Conservation (phyloP, 139 green algal genomes). For the Chlamydomonas incerta region DNA sequence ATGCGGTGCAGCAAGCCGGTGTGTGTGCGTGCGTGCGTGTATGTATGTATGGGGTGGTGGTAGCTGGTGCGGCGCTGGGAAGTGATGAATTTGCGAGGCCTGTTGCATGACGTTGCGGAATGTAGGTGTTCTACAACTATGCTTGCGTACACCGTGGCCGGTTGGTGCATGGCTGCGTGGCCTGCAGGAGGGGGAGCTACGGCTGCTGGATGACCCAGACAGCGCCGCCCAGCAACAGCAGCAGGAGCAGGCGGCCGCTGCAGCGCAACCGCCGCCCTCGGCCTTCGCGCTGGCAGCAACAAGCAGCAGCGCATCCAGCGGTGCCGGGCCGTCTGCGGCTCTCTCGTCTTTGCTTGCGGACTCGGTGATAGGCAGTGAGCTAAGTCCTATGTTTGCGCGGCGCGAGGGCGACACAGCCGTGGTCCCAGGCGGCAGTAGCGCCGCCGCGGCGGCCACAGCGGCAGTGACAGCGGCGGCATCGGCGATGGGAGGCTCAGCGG, state of each 20-base stretch:
- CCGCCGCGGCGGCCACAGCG: not conserved
- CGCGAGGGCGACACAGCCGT: not conserved
- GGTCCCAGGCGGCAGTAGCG: too few relatives aligned
- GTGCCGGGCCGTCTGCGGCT: not conserved
- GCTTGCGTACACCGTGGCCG: too few relatives aligned
- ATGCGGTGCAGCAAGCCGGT: too few relatives aligned
- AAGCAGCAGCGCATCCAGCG: too few relatives aligned
- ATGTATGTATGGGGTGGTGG: not conserved
- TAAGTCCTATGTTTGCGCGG: not conserved
- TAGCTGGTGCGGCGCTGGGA: too few relatives aligned
- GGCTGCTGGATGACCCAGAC: constrained; percentile 30
- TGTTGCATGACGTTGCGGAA: too few relatives aligned
- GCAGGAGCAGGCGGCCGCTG: not conserved
- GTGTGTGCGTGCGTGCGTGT: not conserved
- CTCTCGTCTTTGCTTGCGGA: not conserved
- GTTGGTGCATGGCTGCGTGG: too few relatives aligned
- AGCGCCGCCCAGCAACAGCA: not conserved
- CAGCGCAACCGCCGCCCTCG: not conserved
- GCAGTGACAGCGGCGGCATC: not conserved
- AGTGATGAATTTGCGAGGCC: too few relatives aligned
- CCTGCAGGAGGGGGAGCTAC: constrained; percentile 26
- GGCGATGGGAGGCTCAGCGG: not conserved
- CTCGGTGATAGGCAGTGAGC: not conserved
- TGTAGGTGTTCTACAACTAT: too few relatives aligned
- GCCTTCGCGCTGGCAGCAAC: not conserved